Percentiles rank a stretch among this genome's conserved stretches.
phyloP scores from a whole-genome alignment of 345 rosid species.

The Cardamine occulta region DNA sequence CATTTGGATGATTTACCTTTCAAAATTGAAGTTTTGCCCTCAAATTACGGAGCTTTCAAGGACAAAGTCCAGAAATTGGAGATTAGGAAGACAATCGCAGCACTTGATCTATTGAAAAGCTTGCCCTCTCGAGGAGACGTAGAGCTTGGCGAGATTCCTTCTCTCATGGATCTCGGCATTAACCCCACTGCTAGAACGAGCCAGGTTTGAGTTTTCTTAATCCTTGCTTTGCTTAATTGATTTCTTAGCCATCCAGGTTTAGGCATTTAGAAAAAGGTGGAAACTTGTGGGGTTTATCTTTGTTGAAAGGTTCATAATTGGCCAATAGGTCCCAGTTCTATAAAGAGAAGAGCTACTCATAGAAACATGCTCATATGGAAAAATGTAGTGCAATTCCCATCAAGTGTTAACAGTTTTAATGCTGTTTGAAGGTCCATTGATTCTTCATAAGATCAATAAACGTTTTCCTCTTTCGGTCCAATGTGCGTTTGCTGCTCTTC shows the following conservation, averaged over 20 bases:
- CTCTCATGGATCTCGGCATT: slow-evolving; percentile 85
- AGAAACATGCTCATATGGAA: not conserved
- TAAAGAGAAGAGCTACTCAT: not conserved
- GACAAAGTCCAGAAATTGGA: slow-evolving; percentile 77
- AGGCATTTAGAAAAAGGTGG: slow-evolving; percentile 3
- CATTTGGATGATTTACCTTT: slow-evolving; percentile 95
- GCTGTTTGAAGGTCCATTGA: slow-evolving; percentile 13
- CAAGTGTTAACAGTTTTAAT: not conserved
- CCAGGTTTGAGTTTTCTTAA: slow-evolving; percentile 57
- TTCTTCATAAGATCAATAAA: not conserved
- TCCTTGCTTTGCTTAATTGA: slow-evolving; percentile 7
- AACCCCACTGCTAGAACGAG: slow-evolving; percentile 55
- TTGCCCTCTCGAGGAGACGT: slow-evolving; percentile 91
- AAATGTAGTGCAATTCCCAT: not conserved
- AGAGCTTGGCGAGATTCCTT: slow-evolving; percentile 88
- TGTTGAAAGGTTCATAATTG: not conserved
- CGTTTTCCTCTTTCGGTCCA: slow-evolving; percentile 1
- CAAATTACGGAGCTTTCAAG: slow-evolving; percentile 74
- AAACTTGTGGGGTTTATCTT: not conserved
- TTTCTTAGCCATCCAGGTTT: slow-evolving; percentile 12
- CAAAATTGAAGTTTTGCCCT: slow-evolving; percentile 82
- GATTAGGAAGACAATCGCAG: slow-evolving; percentile 84
- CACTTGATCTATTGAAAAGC: slow-evolving; percentile 82
- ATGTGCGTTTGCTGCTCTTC: slow-evolving; percentile 8
- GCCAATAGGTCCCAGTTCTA: not conserved